phyloP scores from a whole-genome alignment of 176 grass and related monocot genomes.

The Triticum turgidum region DNA sequence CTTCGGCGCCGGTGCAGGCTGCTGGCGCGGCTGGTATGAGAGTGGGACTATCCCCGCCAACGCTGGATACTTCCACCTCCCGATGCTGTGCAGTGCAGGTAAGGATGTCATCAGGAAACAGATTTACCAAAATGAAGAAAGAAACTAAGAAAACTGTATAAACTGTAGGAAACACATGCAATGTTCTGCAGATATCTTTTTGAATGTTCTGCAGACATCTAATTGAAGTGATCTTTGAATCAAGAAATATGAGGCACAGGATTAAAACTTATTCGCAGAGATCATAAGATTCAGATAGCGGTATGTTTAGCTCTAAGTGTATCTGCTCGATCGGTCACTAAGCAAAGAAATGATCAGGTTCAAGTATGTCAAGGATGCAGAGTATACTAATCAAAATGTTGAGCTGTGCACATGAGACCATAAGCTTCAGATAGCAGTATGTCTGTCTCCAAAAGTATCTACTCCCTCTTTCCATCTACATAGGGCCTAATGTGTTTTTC shows the following conservation, averaged over 20 bases:
- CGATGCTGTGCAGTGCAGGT: background rate
- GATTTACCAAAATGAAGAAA: background rate
- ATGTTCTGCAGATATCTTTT: background rate
- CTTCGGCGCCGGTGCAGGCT: background rate
- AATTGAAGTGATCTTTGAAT: background rate
- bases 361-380: background rate
- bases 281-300: background rate
- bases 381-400: background rate
- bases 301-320: background rate
- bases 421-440: background rate
- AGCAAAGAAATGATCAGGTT: background rate
- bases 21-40: background rate
- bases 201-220: background rate
- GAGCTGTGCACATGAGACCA: background rate
- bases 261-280: background rate
- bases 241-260: background rate
- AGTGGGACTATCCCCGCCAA: background rate
- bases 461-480: too few relatives aligned
- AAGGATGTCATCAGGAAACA: background rate
- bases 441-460: background rate
- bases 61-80: conserved; percentile 18
- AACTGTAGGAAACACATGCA: background rate
- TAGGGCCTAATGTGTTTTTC: too few relatives aligned
- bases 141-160: background rate
- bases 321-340: background rate